Conservation (phyloP, 208 protist genomes). For the Leishmania guyanensis region DNA sequence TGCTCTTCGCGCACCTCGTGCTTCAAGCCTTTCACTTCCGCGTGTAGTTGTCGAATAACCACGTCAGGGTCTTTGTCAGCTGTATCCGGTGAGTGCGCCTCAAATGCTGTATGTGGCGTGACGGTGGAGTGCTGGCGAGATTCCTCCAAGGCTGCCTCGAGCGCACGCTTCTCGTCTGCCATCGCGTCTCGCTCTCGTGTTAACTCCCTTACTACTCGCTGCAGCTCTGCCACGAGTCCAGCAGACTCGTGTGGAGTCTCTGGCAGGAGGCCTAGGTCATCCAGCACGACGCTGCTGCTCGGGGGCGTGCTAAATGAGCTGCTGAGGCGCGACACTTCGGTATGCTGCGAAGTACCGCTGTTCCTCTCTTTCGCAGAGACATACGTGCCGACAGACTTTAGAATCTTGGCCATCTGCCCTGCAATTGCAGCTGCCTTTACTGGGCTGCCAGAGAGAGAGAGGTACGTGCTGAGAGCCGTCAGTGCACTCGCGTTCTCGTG, state of each 20-base stretch:
- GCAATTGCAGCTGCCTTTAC: constrained; percentile 70
- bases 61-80: constrained; percentile 7
- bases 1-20: constrained; percentile 27
- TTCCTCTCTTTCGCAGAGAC: constrained; percentile 27
- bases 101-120: not conserved
- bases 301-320: constrained; percentile 25
- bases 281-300: constrained; percentile 10
- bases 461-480: constrained; percentile 57
- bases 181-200: constrained; percentile 25
- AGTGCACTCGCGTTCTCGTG: constrained; percentile 49
- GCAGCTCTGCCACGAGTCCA: constrained; percentile 20
- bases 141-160: constrained; percentile 19
- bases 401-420: constrained; percentile 68
- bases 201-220: constrained; percentile 17
- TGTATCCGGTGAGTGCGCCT: not conserved
- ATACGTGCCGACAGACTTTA: constrained; percentile 40
- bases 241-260: constrained; percentile 14
- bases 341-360: constrained; percentile 3
- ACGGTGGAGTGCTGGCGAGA: not conserved
- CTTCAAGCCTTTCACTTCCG: constrained; percentile 17
- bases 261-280: constrained; percentile 12
- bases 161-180: constrained; percentile 10
- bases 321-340: constrained; percentile 23
- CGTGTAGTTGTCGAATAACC: constrained; percentile 13
- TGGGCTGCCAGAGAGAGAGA: constrained; percentile 52